These are phyloP conservation scores for Oxyria digyna DNA, from an alignment of 148 eudicot species.

Conservation along the genomic window DNA sequence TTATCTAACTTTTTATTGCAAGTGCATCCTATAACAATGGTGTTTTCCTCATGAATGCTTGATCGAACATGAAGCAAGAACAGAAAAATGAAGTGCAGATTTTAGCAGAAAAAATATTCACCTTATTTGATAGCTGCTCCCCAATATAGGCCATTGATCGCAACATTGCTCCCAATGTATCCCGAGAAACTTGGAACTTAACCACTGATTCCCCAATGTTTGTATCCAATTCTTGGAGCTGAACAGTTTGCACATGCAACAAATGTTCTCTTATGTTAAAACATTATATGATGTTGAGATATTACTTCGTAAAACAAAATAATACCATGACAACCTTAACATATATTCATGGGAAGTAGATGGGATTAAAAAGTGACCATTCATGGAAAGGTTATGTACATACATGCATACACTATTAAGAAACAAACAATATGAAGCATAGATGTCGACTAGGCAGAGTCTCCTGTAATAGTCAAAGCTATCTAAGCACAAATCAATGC, in stretches of 20 bases:
- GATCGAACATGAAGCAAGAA: not conserved
- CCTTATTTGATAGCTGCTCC: conserved; percentile 60
- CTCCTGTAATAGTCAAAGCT: not conserved
- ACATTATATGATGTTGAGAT: not conserved
- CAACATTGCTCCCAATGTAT: conserved; percentile 87
- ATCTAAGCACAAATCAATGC: not conserved
- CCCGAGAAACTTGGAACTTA: conserved; percentile 84
- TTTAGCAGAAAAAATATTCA: conserved; percentile 16
- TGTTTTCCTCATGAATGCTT: too few relatives aligned
- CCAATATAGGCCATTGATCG: conserved; percentile 91
- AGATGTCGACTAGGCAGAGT: not conserved
- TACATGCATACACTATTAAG: not conserved
- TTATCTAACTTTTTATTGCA: too few relatives aligned
- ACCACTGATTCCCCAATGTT: conserved; percentile 82
- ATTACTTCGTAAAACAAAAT: not conserved
- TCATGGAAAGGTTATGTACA: not conserved
- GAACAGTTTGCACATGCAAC: conserved; percentile 14
- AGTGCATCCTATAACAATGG: too few relatives aligned
- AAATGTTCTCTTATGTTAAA: not conserved
- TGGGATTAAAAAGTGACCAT: not conserved
- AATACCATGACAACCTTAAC: not conserved
- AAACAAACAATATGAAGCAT: not conserved
- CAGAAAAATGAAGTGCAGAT: not conserved
- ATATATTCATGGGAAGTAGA: not conserved
- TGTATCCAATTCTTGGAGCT: conserved; percentile 83